Evolutionary conservation across 2,329 filamentous ascomycete genomes (phyloP).

Genomic region (Penicillium nordicum): DNA sequence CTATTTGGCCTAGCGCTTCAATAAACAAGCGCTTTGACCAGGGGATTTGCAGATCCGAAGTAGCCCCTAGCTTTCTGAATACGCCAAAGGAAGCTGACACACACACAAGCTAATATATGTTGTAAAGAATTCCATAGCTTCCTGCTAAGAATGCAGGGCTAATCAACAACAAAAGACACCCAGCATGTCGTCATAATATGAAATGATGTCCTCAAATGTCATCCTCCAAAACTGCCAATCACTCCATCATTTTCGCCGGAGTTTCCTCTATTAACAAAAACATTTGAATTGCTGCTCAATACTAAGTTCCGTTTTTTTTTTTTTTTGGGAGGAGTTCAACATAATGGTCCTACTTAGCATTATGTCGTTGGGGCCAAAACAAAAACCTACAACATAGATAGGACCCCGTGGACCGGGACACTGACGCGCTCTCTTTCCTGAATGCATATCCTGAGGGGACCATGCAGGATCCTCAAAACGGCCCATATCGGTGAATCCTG

Average conservation of each 20-base stretch:
- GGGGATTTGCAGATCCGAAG: conserved; percentile 5
- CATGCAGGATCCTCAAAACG: conserved; percentile 3
- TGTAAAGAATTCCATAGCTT: neutral
- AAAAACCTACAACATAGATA: neutral
- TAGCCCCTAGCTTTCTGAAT: conserved; percentile 6
- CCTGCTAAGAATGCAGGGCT: neutral
- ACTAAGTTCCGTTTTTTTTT: neutral
- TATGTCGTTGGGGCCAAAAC: neutral
- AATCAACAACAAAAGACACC: neutral
- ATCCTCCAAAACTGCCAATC: neutral
- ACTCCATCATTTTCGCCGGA: neutral
- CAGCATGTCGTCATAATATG: neutral
- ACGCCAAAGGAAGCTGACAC: neutral
- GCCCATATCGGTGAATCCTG: conserved; percentile 2
- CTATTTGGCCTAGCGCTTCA: conserved; percentile 13
- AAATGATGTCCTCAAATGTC: neutral
- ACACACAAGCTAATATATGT: neutral
- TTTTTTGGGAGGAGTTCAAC: too few species aligned
- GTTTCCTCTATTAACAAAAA: neutral
- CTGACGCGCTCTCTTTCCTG: neutral
- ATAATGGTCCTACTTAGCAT: neutral
- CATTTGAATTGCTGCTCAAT: neutral
- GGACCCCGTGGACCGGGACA: neutral
- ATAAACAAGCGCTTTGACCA: conserved; percentile 15
- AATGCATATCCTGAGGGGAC: neutral